Evolutionary conservation across 345 rosid genomes (phyloP), one percentile per base, ranked within the genome.

Genomic region (Acer yangbiense): DNA sequence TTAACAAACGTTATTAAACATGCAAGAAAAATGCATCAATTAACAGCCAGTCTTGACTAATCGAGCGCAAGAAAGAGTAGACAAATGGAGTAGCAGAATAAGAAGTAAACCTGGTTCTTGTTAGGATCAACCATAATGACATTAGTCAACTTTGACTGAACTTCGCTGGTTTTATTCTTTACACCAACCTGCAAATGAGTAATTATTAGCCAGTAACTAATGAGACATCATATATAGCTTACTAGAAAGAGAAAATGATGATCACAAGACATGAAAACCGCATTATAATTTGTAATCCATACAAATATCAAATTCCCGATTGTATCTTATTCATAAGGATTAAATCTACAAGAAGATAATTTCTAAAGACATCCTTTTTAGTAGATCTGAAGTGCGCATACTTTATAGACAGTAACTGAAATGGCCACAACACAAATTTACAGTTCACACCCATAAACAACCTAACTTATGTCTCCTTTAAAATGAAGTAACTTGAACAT

Each of bases 101-200:
- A 76, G 74, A 78, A 58, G 60, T 71, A 68, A 67, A 90, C 94
- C 94, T 90, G 94, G 77, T 89, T 91, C 83, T 82, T 91, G 84
- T 89, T 89, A 44, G 83, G 88, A 84, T 89, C 92, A 80, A 89
- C 92, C 69, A 87, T 58, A 74, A 89, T 70, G 78, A 73, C 81
- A 61, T 81, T 87, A 17, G 83, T 72, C 69, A 89, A 74, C 71
- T 89, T 89, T 13, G 88, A 85, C 76, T 89, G 92, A 3, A 89
- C 92, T 78, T 87, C 90, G 61, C 91, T 83, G 46, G 93, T 95
- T 87, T 91, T 95, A 83, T 92, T 92, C 87, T 95, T 95, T 21
- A 95, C 87, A 55, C 99, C 97, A 83, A 95, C 98, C 99, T 95
- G 78, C 54, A 81, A 57, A 80, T 16, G 39, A 79, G 58, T 39